Base-by-base conservation (phyloP, 2,329 filamentous ascomycete genomes). In the Apiospora pterosperma region DNA sequence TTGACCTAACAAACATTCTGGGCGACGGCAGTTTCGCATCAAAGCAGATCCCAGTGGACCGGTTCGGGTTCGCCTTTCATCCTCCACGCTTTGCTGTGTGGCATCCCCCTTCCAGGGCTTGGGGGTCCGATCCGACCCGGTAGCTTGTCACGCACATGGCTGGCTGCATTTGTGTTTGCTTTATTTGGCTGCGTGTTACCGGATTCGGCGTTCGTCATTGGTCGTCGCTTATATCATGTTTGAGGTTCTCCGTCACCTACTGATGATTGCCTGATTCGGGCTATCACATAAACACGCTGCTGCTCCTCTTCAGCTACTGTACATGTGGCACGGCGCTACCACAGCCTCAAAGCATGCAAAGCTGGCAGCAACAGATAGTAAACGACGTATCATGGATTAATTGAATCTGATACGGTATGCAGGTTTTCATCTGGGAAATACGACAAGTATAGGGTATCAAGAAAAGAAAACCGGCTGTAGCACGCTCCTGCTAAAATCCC, bases 381-480 rank as follows among this genome's bases (percentile, higher is more conserved):
- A 34, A 34, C 34, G 48, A 34, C 6, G n/a, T 52, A 31, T 55
- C 48, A 5, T 55, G 34, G 14, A 55, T 55, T 55, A 7, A 55
- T 55, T 55, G 28, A 2, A n/a, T 34, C 28, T 55, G 48, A 55
- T 55, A n/a, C n/a, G n/a, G 48, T 55, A 31, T 55, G 16, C 16
- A 21, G 28, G 31, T 25, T 11, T 34, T 34, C 12, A 55, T 55
- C 31, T 55, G 10, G 6, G 44, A n/a, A n/a, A 19, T 34, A 55
- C 19, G 16, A 55, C 34, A n/a, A 55, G 48, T 55, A 34, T 55
- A 55, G 48, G 48, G 48, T 55, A 55, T 55, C 48, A 55, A 55
- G 48, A 55, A 55, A 55, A 55, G 48, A 55, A 55, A 55, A 55
- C 31, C 34, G 48, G n/a, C 16, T n/a, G 48, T 55, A 55, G 48